phyloP scores from a whole-genome alignment of 1,284 basidiomycete species.

The Kwoniella shivajii region DNA sequence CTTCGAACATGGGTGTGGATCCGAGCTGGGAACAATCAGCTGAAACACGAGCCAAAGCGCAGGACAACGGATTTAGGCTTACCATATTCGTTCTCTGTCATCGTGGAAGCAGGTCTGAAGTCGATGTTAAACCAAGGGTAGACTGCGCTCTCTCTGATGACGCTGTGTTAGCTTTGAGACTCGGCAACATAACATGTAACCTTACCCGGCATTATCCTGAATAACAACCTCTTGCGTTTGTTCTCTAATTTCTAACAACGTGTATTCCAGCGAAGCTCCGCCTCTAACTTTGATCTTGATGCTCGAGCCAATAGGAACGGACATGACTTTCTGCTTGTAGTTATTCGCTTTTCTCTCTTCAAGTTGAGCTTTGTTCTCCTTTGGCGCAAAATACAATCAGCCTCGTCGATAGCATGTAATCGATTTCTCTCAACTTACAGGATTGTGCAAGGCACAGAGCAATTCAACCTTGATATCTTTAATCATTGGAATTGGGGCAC shows the following conservation, averaged over 20 bases:
- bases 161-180: no score
- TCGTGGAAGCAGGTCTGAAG: constrained; percentile 21
- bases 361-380: constrained; percentile 72
- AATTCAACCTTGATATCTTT: constrained; percentile 71
- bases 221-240: constrained; percentile 13
- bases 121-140: constrained; percentile 31
- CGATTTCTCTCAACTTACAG: no score
- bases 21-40: constrained; percentile 2
- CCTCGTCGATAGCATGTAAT: not conserved
- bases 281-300: constrained; percentile 78
- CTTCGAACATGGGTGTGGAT: constrained; percentile 9
- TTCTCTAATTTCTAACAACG: constrained; percentile 48
- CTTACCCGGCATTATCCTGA: constrained; percentile 14
- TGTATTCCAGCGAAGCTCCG: constrained; percentile 67
- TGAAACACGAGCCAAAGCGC: not conserved
- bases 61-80: constrained; percentile 1
- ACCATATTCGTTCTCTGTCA: constrained; percentile 43
- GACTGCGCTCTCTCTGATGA: constrained; percentile 5
- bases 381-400: constrained; percentile 5
- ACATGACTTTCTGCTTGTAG: constrained; percentile 62
- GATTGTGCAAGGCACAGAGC: constrained; percentile 79
- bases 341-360: constrained; percentile 69
- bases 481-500: constrained; percentile 64
- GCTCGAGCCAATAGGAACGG: constrained; percentile 66
- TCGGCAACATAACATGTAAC: not conserved